Evolutionary conservation across 179 eudicot genomes (phyloP).

Genomic region (Actinidia arguta): DNA sequence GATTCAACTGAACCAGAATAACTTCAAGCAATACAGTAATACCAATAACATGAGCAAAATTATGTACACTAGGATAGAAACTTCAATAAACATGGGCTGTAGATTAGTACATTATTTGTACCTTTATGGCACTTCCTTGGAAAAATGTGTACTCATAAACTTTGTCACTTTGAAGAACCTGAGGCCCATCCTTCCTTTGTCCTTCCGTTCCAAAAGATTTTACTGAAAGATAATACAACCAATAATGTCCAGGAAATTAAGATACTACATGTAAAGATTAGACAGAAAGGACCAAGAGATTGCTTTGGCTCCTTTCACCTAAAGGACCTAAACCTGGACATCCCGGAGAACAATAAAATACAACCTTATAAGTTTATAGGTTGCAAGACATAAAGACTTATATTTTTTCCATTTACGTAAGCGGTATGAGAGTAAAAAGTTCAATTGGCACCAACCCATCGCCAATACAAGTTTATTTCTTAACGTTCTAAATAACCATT

Average conservation of each 20-base stretch:
- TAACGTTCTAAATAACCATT: too few species aligned
- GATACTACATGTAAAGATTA: neutral
- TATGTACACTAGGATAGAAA: neutral
- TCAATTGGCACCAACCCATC: too few species aligned
- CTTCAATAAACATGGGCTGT: neutral
- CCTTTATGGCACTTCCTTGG: constrained; percentile 71
- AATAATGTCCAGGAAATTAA: constrained; percentile 1
- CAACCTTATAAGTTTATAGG: too few species aligned
- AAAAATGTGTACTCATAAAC: constrained; percentile 66
- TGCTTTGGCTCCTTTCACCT: neutral
- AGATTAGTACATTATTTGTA: constrained; percentile 18
- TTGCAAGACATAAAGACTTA: too few species aligned
- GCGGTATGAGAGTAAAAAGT: too few species aligned
- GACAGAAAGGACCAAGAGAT: neutral
- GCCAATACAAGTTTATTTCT: too few species aligned
- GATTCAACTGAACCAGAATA: neutral
- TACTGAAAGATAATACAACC: constrained; percentile 40
- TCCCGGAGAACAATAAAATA: neutral
- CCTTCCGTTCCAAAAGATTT: constrained; percentile 72
- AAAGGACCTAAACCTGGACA: neutral
- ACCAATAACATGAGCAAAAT: too few species aligned
- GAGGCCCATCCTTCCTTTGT: constrained; percentile 58
- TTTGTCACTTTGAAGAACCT: constrained; percentile 56
- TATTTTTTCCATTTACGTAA: too few species aligned
- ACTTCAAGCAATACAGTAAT: neutral